phyloP scores from a whole-genome alignment of 805 yeast genomes.

The Lipomyces lipofer region DNA sequence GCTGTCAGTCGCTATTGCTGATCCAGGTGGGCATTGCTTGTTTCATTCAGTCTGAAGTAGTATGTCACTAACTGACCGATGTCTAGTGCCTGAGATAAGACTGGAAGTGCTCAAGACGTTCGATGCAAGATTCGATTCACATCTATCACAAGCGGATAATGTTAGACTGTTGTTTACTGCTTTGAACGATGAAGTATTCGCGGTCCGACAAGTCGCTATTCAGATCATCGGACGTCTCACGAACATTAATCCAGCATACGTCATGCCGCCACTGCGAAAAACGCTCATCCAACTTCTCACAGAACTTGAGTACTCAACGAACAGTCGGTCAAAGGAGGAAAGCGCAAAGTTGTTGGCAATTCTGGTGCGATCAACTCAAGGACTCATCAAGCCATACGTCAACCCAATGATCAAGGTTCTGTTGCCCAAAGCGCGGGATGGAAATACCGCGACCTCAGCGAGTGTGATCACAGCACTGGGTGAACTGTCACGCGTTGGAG shows the following conservation, averaged over 20 bases:
- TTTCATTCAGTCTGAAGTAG: not conserved
- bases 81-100: conserved; percentile 68
- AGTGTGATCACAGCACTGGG: conserved; percentile 86
- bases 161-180: conserved; percentile 83
- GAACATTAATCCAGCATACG: conserved; percentile 87
- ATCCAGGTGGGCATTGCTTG: conserved; percentile 48
- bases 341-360: conserved; percentile 73
- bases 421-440: conserved; percentile 70
- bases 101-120: conserved; percentile 73
- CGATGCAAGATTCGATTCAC: conserved; percentile 80
- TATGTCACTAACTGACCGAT: not conserved
- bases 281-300: conserved; percentile 82
- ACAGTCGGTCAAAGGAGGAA: conserved; percentile 78
- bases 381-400: conserved; percentile 85
- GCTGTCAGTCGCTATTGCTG: conserved; percentile 81
- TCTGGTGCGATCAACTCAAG: conserved; percentile 73
- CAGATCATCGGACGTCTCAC: conserved; percentile 81
- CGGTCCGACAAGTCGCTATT: conserved; percentile 75
- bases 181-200: conserved; percentile 84
- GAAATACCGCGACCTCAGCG: conserved; percentile 79
- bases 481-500: conserved; percentile 83
- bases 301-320: conserved; percentile 77
- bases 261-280: conserved; percentile 88
- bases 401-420: conserved; percentile 86
- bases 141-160: conserved; percentile 89